phyloP scores from a whole-genome alignment of 352 stramenopile genomes.

The Saprolegnia diclina region DNA sequence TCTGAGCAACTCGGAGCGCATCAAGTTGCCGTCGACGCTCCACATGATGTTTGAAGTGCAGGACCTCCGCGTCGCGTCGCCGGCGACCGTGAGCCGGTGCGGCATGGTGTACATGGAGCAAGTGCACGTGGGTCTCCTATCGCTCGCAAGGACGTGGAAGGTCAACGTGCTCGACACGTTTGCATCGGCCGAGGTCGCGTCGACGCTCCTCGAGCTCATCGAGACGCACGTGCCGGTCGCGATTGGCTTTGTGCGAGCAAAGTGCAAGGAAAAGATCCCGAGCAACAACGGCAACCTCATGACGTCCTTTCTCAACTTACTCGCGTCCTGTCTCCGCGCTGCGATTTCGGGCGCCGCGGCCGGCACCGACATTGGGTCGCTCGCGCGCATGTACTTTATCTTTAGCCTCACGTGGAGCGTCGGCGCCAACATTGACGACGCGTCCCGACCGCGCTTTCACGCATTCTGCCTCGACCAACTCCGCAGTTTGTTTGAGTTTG shows the following conservation, averaged over 20 bases:
- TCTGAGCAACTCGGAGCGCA: constrained; percentile 80
- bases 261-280: constrained; percentile 85
- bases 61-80: constrained; percentile 83
- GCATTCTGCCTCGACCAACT: constrained; percentile 82
- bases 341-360: constrained; percentile 29
- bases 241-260: constrained; percentile 83
- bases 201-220: constrained; percentile 67
- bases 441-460: constrained; percentile 74
- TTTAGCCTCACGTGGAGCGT: constrained; percentile 82
- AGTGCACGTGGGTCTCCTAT: constrained; percentile 73
- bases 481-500: constrained; percentile 44
- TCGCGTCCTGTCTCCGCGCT: constrained; percentile 58
- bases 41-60: constrained; percentile 94
- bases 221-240: constrained; percentile 74
- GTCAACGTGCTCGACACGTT: constrained; percentile 69
- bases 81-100: constrained; percentile 83
- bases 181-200: constrained; percentile 49
- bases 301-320: constrained; percentile 81
- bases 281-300: constrained; percentile 87
- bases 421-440: constrained; percentile 83
- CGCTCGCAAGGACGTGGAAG: constrained; percentile 69
- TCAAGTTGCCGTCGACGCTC: constrained; percentile 78
- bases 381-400: constrained; percentile 86
- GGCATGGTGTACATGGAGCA: constrained; percentile 93
- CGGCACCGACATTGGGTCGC: constrained; percentile 43